Conservation (phyloP, 2,329 filamentous ascomycete species). For the Hymenoscyphus scutula region DNA sequence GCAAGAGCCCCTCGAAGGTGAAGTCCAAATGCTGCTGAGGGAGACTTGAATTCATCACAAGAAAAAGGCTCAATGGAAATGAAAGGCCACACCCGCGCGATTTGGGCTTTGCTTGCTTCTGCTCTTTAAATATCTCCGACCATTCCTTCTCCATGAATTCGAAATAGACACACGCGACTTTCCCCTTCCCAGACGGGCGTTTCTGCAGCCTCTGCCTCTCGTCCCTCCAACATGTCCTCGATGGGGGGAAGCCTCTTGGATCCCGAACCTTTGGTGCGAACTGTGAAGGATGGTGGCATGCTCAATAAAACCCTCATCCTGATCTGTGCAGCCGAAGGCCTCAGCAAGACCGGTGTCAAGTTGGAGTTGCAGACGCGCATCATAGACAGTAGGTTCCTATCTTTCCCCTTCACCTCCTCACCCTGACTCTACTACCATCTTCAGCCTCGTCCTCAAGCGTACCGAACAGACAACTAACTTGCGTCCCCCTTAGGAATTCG, state of each 20-base stretch:
- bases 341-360: slow-evolving; percentile 83
- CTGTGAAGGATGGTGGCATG: slow-evolving; percentile 28
- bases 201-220: background rate
- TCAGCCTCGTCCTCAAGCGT: slow-evolving; percentile 3
- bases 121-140: background rate
- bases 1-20: background rate
- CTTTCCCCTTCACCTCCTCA: slow-evolving; percentile 14
- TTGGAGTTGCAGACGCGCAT: slow-evolving; percentile 76
- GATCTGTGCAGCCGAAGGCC: slow-evolving; percentile 69
- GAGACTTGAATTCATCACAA: background rate
- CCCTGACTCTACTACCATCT: slow-evolving; percentile 8
- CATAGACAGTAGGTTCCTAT: slow-evolving; percentile 63
- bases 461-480: slow-evolving; percentile 9
- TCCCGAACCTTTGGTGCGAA: slow-evolving; percentile 30
- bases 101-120: background rate
- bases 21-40: too few species aligned
- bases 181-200: background rate
- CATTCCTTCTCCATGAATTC: background rate
- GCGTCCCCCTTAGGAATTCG: slow-evolving; percentile 24
- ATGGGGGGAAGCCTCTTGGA: slow-evolving; percentile 35
- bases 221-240: slow-evolving; percentile 34
- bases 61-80: background rate
- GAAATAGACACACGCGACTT: background rate
- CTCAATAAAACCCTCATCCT: slow-evolving; percentile 32
- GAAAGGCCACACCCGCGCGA: background rate